Base-by-base conservation (phyloP, 108 stramenopile genomes). In the Discostella pseudostelligera region DNA sequence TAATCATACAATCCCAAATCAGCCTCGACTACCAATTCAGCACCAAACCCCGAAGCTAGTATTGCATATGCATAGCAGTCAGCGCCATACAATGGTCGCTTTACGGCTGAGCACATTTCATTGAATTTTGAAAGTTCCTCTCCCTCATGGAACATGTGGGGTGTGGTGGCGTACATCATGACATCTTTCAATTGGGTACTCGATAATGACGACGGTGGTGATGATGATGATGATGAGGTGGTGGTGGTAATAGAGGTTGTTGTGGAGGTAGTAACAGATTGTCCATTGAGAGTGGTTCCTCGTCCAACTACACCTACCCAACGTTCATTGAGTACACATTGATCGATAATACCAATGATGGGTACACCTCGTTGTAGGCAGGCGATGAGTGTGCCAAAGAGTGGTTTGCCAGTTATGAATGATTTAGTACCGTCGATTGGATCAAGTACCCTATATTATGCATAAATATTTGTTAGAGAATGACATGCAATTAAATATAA, bases 41-140 rank as follows among this genome's bases (percentile, higher is more conserved):
- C 76, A 20, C 82, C 79, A 43, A 81, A 81, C 0, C 80, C 80
- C 17, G 83, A 81, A 20, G 83, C 83, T 9, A 78, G 54, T 20
- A 84, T 55, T 4, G 80, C 83, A 70, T 84, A 84, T 3, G 75
- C 80, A 51, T 84, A 84, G 57, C 83, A 84, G 56, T 84, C 83
- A 14, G 77, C 71, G 24, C 83, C 83, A 57, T 84, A 84, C 8
- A 70, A 29, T 13, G 76, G 72, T 14, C 66, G 56, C 45, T 62
- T 53, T 8, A 64, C 67, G 14, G 60, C 53, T 16, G 47, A 19
- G 14, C 66, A 54, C 67, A 84, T 62, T 28, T 16, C 13, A 10
- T 65, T 45, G 63, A 81, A 84, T 48, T 75, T 79, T 1, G 45
- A 26, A 17, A 44, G 43, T 57, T 81, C 81, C 47, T 79, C 74